phyloP scores from a whole-genome alignment of 2,329 filamentous ascomycete species.

The Penicillium hordei region DNA sequence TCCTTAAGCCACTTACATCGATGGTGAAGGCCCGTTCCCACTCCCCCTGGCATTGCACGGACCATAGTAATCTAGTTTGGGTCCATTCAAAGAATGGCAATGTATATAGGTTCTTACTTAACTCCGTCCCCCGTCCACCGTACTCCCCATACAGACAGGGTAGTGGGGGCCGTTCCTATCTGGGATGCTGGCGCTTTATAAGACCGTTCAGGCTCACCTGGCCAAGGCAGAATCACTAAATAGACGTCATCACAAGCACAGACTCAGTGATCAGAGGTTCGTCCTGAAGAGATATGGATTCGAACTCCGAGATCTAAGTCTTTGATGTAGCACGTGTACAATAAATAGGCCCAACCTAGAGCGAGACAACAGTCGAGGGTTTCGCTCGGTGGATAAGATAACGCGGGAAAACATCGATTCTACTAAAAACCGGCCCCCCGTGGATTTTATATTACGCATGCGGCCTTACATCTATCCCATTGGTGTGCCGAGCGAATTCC shows the following conservation, averaged over 20 bases:
- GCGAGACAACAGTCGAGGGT: background rate
- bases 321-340: background rate
- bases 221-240: background rate
- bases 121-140: background rate
- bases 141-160: background rate
- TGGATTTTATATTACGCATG: background rate
- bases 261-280: background rate
- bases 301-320: background rate
- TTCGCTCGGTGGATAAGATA: background rate
- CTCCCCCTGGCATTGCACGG: background rate
- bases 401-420: background rate
- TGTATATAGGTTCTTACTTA: background rate
- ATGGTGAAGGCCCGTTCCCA: background rate
- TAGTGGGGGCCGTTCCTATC: background rate
- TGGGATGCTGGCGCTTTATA: background rate
- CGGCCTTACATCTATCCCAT: background rate
- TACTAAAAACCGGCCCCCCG: background rate
- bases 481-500: background rate
- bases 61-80: background rate
- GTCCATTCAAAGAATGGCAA: no score
- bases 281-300: background rate
- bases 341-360: background rate
- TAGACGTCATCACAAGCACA: background rate
- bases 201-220: background rate
- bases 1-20: conserved; percentile 10